Base-by-base conservation (phyloP, 2,329 filamentous ascomycete genomes). In the Scytalidium lignicola region DNA sequence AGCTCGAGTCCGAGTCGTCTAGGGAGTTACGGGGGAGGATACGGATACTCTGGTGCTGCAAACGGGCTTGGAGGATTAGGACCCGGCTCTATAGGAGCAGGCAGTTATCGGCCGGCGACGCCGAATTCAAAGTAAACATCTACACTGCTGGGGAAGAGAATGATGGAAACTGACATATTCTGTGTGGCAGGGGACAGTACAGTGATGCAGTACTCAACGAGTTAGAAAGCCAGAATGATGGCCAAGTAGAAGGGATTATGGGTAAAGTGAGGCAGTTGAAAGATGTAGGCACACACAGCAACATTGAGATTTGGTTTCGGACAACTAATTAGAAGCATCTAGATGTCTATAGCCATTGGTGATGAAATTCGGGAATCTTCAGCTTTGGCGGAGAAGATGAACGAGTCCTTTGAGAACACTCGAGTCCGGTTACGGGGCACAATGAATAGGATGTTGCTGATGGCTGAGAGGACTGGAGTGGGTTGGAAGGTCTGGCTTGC, bases 401-500 rank as follows among this genome's bases (percentile, higher is more conserved):
- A 97, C 68, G 89, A 96, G 63, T 80, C 83, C 4, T 99, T 97
- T 65, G 92, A 97, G 66, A 83, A 80, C 60, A 95, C 92, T 47
- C 76, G 91, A 28, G 71, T 90, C 46, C 81, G 88, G 55, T 74
- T 99, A 54, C 80, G 85, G 41, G 90, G 92, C 47, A 97, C 95
- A 17, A 97, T 99, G 93, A 96, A 90, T 66, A 78, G 91, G 51
- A 99, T 99, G 93, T 71, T 97, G 57, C 66, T 92, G 47, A 99
- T 99, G 93, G 93, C 93, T 3, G 82, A 97, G 72, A 79, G 83
- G 61, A 95, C 91, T 2, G 93, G 93, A n/a, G 85, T 99, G 9
- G 86, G 90, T 62, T 99, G 93, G 93, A 92, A 82, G 70, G 87
- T 91, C 50, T 99, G 93, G 93, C 67, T 96, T 46, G 77, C 74